These are phyloP conservation scores for Venturiaceae sp. DNA, from an alignment of 2,329 filamentous ascomycete species.

Conservation along the genomic window DNA sequence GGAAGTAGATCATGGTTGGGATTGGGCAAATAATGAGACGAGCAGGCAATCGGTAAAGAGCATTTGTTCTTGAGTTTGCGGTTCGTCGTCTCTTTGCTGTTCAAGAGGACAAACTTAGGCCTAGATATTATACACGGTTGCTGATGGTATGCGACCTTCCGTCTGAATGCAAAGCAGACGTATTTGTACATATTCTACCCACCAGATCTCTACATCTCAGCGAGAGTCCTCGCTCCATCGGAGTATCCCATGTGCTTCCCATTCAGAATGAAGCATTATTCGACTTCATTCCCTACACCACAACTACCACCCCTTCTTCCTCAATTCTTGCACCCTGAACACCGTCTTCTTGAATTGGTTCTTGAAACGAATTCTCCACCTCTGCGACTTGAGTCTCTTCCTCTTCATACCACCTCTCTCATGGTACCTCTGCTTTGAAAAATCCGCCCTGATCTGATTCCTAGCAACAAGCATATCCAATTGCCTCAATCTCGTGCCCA, in stretches of 20 bases:
- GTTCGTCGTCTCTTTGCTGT: too few relatives aligned
- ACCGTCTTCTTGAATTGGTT: constrained; percentile 8
- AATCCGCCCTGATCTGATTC: constrained; percentile 52
- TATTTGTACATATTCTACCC: too few relatives aligned
- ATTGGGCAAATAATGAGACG: neutral
- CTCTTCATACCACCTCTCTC: constrained; percentile 67
- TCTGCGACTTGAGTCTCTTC: constrained; percentile 61
- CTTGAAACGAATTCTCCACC: constrained; percentile 43
- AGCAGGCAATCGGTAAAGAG: neutral
- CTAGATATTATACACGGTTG: too few relatives aligned
- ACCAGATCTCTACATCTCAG: too few relatives aligned
- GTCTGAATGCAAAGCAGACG: too few relatives aligned
- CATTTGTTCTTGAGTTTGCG: neutral
- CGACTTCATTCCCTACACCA: neutral
- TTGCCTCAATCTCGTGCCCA: constrained; percentile 4
- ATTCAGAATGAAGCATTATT: too few relatives aligned
- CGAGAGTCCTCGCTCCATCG: too few relatives aligned
- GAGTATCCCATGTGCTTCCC: too few relatives aligned
- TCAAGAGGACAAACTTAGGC: too few relatives aligned
- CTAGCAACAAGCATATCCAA: constrained; percentile 28
- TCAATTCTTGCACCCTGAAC: constrained; percentile 41
- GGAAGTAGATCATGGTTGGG: neutral
- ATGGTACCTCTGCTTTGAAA: constrained; percentile 55
- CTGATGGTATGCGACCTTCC: too few relatives aligned
- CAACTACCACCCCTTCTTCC: constrained; percentile 66